phyloP scores from a whole-genome alignment of 1,284 basidiomycete species.

The Cystobasidium sp. region DNA sequence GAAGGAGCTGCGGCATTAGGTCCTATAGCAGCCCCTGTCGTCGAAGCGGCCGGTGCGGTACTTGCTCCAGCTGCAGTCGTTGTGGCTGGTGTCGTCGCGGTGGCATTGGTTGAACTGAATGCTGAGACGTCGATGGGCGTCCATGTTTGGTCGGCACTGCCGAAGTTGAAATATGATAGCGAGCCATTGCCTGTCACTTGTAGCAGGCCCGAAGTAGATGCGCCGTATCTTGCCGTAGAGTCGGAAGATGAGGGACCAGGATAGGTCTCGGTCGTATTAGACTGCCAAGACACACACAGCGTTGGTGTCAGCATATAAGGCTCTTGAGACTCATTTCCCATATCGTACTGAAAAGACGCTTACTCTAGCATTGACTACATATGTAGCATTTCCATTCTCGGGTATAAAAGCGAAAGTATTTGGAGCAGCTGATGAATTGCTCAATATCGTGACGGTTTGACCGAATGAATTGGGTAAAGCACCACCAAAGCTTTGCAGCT shows the following conservation, averaged over 20 bases:
- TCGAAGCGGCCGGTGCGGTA: not conserved
- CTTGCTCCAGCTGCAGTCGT: not conserved
- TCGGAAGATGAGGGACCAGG: constrained; percentile 19
- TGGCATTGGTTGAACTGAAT: not conserved
- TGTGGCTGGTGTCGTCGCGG: not conserved
- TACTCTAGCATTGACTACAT: constrained; percentile 34
- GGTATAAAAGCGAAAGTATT: constrained; percentile 36
- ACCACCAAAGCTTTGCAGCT: constrained; percentile 35
- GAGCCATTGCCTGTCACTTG: constrained; percentile 32
- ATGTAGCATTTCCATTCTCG: constrained; percentile 29
- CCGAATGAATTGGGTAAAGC: constrained; percentile 18
- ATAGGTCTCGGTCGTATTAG: constrained; percentile 25
- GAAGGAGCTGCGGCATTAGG: constrained; percentile 3
- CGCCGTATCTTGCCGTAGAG: constrained; percentile 18
- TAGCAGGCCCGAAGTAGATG: constrained; percentile 23
- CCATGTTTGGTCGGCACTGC: constrained; percentile 1
- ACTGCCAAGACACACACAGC: not conserved
- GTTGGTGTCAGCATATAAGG: too few relatives aligned
- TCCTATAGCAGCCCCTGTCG: not conserved
- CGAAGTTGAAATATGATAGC: constrained; percentile 15
- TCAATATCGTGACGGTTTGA: constrained; percentile 34
- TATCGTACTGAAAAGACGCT: not conserved
- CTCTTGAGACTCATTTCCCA: not conserved
- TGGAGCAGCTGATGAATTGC: constrained; percentile 41
- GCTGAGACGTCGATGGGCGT: constrained; percentile 17